Base-by-base conservation (phyloP, 441 rosid genomes). In the Euphorbia schlechtendalii region DNA sequence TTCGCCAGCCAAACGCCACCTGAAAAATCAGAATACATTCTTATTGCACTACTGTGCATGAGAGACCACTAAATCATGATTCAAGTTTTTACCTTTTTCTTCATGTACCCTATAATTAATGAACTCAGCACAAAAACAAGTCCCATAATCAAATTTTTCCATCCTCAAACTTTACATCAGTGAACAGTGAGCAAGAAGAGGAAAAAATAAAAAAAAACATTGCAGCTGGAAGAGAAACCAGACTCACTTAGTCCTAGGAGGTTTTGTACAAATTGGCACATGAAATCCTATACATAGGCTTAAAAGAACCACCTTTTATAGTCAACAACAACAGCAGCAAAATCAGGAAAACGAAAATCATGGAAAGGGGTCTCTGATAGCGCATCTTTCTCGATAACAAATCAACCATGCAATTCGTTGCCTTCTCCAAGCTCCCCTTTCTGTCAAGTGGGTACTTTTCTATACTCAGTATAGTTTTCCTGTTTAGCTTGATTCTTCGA, bases 401-500 rank as follows among this genome's bases (percentile, higher is more conserved):
- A 17, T 55, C 68, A 25, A 59, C 12, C 54, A 74, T 32, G 36
- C 80, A 57, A 30, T 21, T 61, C 18, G 67, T 61, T 46, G 69
- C 4, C 51, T 8, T 48, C 51, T 74, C 7, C 4, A 55, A 18
- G 28, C 2, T 49, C 61, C 61, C 61, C 66, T 61, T 32, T 49
- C 56, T 10, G 36, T 32, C 36, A 32, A 32, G 4, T 4, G 41
- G 5, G 5, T 8, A 4, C 45, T 36, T 68, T 24, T 53, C 59
- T 5, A 8, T 4, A 24, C 57, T 18, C 17, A 34, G 17, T 28
- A 30, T 27, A 15, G 2, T 40, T 64, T 32, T 32, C 54, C 12
- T 63, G 38, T 40, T 45, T 68, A 77, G 41, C 64, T 64, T 80
- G 67, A 78, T 61, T 68, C 81, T 78, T 43, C 59, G 66, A 53